phyloP scores from a whole-genome alignment of 108 stramenopile genomes.

The Cyclotella cryptica region DNA sequence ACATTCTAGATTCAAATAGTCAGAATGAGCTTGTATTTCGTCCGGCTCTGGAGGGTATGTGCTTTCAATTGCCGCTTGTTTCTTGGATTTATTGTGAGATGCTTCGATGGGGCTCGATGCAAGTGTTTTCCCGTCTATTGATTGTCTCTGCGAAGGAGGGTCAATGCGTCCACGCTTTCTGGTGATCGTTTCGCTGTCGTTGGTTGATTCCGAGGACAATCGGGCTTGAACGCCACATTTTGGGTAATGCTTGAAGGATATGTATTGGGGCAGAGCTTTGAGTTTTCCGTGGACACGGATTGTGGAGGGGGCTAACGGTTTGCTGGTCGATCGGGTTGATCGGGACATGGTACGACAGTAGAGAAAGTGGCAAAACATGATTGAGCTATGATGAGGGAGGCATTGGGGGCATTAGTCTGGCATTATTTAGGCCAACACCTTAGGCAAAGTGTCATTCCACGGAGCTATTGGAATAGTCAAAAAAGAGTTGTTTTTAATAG shows the following conservation, averaged over 20 bases:
- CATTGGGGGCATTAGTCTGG: no score
- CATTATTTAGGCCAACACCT: no score
- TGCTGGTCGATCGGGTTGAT: slow-evolving; percentile 5
- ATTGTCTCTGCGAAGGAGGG: neutral
- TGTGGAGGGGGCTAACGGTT: slow-evolving; percentile 11
- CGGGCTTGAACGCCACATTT: slow-evolving; percentile 9
- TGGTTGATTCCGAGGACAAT: neutral
- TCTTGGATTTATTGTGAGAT: slow-evolving; percentile 10
- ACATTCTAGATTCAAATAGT: slow-evolving; percentile 1
- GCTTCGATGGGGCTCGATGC: neutral
- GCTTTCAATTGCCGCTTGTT: neutral
- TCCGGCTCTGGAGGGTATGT: neutral
- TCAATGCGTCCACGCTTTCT: no score
- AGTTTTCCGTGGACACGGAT: slow-evolving; percentile 24
- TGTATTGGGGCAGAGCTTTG: slow-evolving; percentile 13
- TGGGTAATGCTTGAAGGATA: slow-evolving; percentile 21
- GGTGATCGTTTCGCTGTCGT: neutral
- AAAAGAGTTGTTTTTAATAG: no score
- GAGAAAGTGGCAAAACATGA: no score
- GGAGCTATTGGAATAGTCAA: no score
- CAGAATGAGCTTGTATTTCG: neutral
- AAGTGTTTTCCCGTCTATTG: neutral
- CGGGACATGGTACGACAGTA: neutral
- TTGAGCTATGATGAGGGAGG: no score
- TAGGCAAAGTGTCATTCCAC: no score